Base-by-base conservation (phyloP, 306 rosid species). In the Citrullus colocynthis region DNA sequence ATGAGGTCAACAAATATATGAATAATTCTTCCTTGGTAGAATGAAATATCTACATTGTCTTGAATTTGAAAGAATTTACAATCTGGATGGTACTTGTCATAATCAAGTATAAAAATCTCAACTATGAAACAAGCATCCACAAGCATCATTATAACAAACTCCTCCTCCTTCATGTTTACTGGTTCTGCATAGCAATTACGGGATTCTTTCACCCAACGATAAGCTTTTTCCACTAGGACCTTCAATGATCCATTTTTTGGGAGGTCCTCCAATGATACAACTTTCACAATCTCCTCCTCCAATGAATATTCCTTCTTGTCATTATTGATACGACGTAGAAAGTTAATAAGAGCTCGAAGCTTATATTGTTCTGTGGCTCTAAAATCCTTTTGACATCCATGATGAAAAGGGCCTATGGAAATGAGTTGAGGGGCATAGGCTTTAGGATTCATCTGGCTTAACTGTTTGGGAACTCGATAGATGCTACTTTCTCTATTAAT, bases 101-200 rank as follows among this genome's bases (percentile, higher is more conserved):
- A 13, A 48, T 12, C 4, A 15, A 14, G 57, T 16, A 52, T 16
- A 5, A 52, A 52, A 16, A 52, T 32, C 61, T 91, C 93, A 2
- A 91, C 45, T 45, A 89, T 51, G 88, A 93, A 93, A 54, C 91
- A 89, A 1, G 91, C 96, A 45, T 93, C 98, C 3, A 89, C 80
- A 18, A 93, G 80, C 89, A 93, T 49, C 90, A 87, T 83, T 62
- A 87, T 85, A 1, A 83, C 1, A 59, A 93, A 88, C 0, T 88
- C 91, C 6, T 84, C 82, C 0, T 82, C 55, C 1, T 16, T 36
- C 0, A 89, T 82, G 0, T 49, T 66, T 37, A 85, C 78, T 8
- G 37, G 48, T 62, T 91, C 96, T 2, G 93, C 84, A 78, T 93
- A 93, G 24, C 90, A 87, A 56, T 84, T 87, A 9, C 95, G 78